Evolutionary conservation across 1,284 basidiomycete species (phyloP).

Genomic region (Fistulinella staudtii): DNA sequence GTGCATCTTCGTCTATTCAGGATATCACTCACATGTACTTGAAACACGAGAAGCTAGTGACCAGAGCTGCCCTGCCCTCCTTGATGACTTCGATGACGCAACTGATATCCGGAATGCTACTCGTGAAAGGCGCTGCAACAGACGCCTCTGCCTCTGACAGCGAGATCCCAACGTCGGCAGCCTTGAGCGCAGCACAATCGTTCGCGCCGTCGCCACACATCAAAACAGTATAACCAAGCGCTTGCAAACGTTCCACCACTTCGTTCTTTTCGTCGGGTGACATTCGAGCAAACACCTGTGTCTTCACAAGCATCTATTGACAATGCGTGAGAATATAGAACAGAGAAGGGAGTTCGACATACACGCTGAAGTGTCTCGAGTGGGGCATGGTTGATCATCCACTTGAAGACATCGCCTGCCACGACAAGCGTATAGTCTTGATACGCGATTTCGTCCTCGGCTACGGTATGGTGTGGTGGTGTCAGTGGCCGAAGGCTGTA

Average conservation of each 20-base stretch:
- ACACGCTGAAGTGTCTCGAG: constrained; percentile 92
- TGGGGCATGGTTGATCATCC: constrained; percentile 97
- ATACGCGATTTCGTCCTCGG: constrained; percentile 64
- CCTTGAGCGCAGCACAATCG: constrained; percentile 97
- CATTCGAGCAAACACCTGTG: constrained; percentile 97
- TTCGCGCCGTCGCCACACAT: constrained; percentile 99
- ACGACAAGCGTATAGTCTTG: constrained; percentile 93
- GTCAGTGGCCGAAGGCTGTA: constrained; percentile 82
- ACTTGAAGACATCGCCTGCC: constrained; percentile 97
- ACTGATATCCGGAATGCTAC: constrained; percentile 89
- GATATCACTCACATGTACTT: constrained; percentile 83
- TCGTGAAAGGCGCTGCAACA: constrained; percentile 98
- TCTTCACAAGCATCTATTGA: constrained; percentile 92
- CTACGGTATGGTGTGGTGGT: constrained; percentile 63
- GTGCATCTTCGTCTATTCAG: background rate
- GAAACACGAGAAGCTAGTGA: constrained; percentile 99
- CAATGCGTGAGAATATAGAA: background rate
- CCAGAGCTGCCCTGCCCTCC: constrained; percentile 92
- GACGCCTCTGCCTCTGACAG: constrained; percentile 97
- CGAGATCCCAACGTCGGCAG: constrained; percentile 96
- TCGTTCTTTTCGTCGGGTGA: constrained; percentile 99
- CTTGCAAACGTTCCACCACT: constrained; percentile 91
- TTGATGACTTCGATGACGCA: constrained; percentile 97
- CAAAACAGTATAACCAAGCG: constrained; percentile 91
- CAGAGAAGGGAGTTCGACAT: constrained; percentile 27